Evolutionary conservation across 441 rosid species (phyloP).

Genomic region (Eruca vesicaria): DNA sequence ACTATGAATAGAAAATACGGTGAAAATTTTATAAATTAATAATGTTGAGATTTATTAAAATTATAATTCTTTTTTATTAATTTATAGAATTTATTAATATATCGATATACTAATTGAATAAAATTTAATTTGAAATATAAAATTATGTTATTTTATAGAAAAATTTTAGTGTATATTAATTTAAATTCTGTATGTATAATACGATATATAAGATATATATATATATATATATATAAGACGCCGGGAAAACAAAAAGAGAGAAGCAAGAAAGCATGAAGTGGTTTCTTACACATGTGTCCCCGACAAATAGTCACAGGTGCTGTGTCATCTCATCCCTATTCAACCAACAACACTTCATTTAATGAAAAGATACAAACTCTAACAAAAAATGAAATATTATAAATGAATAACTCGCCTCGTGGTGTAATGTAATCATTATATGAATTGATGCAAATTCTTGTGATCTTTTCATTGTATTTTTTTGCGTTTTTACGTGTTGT

Average conservation of each 20-base stretch:
- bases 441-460: not conserved
- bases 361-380: not conserved
- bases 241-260: constrained; percentile 6
- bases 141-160: too few species aligned
- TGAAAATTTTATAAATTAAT: too few species aligned
- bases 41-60: too few species aligned
- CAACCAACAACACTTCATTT: constrained; percentile 6
- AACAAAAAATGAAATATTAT: not conserved
- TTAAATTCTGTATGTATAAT: too few species aligned
- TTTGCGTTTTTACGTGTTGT: not conserved
- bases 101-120: too few species aligned
- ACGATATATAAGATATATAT: not conserved
- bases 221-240: not conserved
- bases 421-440: constrained; percentile 11
- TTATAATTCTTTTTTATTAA: too few species aligned
- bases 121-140: too few species aligned
- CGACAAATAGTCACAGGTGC: constrained; percentile 39
- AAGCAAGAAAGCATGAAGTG: constrained; percentile 29
- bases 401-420: not conserved
- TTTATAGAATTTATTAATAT: too few species aligned
- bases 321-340: constrained; percentile 26
- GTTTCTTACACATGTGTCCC: constrained; percentile 40
- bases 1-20: not conserved
- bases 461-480: not conserved
- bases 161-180: too few species aligned